phyloP scores from a whole-genome alignment of 2,329 filamentous ascomycete species.

The Aureobasidium namibiae region DNA sequence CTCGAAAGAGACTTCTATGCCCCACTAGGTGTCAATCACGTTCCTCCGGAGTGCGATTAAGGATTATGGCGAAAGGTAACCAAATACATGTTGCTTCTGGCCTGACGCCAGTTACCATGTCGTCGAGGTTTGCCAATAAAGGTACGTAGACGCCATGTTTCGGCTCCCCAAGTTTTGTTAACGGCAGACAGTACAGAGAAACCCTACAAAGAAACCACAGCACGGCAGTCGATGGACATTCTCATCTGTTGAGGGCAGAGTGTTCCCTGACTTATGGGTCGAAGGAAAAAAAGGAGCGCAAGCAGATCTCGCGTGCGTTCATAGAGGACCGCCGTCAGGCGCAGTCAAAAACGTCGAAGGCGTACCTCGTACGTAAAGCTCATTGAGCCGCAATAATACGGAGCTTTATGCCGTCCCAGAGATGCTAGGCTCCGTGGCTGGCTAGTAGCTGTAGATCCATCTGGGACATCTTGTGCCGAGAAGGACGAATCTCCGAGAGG shows the following conservation, averaged over 20 bases:
- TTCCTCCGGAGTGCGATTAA: neutral
- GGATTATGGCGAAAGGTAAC: neutral
- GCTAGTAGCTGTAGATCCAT: neutral
- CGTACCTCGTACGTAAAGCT: neutral
- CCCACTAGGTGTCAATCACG: neutral
- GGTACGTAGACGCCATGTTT: neutral
- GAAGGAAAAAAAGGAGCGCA: neutral
- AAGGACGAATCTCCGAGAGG: neutral
- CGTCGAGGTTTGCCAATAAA: neutral
- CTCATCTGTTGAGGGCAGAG: neutral
- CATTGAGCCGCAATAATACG: neutral
- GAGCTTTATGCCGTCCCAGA: neutral
- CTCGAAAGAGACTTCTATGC: neutral
- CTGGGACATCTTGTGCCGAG: neutral
- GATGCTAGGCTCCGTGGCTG: neutral
- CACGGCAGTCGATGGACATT: neutral
- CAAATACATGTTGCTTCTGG: neutral
- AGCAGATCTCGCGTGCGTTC: neutral
- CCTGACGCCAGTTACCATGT: neutral
- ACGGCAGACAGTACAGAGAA: neutral
- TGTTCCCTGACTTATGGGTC: neutral
- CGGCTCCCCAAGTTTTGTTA: constrained; percentile 2
- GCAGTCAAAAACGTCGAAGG: neutral
- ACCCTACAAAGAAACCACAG: neutral
- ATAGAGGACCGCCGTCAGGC: neutral